Percentiles rank a stretch among this genome's conserved stretches.
Conservation (phyloP, 352 stramenopile genomes). For the Pythium plurisporium region DNA sequence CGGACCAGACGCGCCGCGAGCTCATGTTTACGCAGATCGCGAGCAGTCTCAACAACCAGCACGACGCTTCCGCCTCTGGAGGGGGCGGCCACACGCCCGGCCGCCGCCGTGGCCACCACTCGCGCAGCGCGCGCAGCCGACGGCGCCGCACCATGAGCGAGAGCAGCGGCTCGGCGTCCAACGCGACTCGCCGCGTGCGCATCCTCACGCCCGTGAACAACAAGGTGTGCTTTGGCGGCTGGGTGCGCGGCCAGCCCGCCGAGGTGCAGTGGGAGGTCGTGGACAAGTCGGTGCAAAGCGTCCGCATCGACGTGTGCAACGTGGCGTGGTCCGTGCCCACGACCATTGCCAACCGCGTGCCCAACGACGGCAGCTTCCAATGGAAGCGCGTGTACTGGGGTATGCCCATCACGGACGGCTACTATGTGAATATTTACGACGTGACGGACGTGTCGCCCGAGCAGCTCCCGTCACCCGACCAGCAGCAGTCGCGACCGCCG, state of each 20-base stretch:
- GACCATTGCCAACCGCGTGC: conserved; percentile 60
- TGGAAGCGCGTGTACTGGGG: conserved; percentile 83
- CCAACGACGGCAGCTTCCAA: conserved; percentile 64
- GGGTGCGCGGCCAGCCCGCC: conserved; percentile 72
- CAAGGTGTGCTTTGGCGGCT: conserved; percentile 48
- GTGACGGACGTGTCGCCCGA: conserved; percentile 44
- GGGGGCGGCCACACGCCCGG: conserved; percentile 11
- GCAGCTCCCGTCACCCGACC: conserved; percentile 17
- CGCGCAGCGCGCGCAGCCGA: conserved; percentile 15
- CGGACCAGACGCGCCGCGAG: conserved; percentile 17
- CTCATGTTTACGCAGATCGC: conserved; percentile 25
- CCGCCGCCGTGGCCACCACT: conserved; percentile 19
- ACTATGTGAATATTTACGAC: conserved; percentile 89
- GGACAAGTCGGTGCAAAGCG: conserved; percentile 57
- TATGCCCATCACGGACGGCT: conserved; percentile 79
- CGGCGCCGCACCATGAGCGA: conserved; percentile 29
- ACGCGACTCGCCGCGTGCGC: conserved; percentile 36
- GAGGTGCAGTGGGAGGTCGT: conserved; percentile 77
- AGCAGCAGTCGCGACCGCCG: conserved; percentile 19
- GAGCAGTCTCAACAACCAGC: conserved; percentile 19
- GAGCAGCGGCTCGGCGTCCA: conserved; percentile 23
- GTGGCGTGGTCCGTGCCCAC: conserved; percentile 75
- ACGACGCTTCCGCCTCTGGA: conserved; percentile 6
- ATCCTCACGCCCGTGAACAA: conserved; percentile 48
- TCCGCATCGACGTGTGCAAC: conserved; percentile 87